Percentiles rank a stretch among this genome's conserved stretches.
Evolutionary conservation across 768 basidiomycete genomes (phyloP).

Genomic region (Lactifluus subvellereus): DNA sequence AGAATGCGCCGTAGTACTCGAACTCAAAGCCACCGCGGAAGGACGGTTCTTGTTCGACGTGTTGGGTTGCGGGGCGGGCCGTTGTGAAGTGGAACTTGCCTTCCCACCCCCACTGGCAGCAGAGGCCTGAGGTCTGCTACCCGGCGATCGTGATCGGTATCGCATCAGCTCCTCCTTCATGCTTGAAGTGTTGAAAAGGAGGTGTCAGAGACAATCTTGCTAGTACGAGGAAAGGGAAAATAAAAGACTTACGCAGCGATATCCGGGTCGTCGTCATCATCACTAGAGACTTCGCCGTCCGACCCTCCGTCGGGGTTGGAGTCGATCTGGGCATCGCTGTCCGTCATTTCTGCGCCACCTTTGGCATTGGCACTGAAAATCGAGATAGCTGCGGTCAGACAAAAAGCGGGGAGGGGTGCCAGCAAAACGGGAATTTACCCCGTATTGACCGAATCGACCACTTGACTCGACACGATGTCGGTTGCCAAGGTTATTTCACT

Average conservation of each 20-base stretch:
- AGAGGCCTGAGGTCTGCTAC: not conserved
- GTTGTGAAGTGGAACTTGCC: not conserved
- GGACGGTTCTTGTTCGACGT: not conserved
- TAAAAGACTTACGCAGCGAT: not conserved
- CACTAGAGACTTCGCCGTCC: no score
- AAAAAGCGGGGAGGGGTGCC: not conserved
- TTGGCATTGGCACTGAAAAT: not conserved
- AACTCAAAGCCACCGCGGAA: not conserved
- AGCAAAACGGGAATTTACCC: not conserved
- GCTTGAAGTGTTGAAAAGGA: not conserved
- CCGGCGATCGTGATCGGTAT: not conserved
- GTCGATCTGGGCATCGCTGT: not conserved
- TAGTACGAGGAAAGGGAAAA: no score
- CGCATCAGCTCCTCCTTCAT: not conserved
- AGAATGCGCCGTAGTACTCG: not conserved
- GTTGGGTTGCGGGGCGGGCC: not conserved
- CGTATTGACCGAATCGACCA: not conserved
- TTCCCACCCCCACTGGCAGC: not conserved
- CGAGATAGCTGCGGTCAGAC: not conserved
- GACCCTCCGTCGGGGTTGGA: not conserved
- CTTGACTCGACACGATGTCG: not conserved
- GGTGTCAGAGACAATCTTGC: not conserved
- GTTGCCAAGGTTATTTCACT: not conserved
- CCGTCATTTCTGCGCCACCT: not conserved
- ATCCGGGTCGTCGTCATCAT: not conserved